A percentile compares a stretch with the other conserved stretches of the same genome.
phyloP scores from a whole-genome alignment of 2,329 filamentous ascomycete genomes.

The Exophiala viscosa region DNA sequence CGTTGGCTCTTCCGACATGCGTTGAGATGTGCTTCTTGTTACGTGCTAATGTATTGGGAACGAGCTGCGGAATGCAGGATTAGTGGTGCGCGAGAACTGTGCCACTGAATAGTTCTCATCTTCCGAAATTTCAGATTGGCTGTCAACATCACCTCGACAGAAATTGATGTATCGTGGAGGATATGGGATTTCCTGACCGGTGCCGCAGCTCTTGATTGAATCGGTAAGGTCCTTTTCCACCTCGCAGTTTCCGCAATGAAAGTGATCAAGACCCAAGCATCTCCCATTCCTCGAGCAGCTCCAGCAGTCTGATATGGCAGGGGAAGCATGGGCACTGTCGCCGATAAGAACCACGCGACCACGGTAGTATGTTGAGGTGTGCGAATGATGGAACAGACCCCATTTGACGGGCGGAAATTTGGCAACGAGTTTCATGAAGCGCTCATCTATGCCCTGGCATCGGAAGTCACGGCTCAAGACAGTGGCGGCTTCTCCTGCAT shows the following conservation, averaged over 20 bases:
- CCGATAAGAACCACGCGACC: no score
- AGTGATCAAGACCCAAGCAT: no score
- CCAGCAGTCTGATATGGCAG: no score
- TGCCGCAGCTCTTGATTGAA: constrained; percentile 87
- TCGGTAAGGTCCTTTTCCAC: constrained; percentile 88
- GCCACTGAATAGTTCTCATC: constrained; percentile 92
- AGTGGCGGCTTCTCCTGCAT: no score
- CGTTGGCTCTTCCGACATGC: constrained; percentile 23
- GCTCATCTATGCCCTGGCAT: no score
- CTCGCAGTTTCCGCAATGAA: constrained; percentile 95
- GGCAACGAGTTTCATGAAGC: no score
- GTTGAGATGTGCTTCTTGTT: constrained; percentile 37
- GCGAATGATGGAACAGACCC: no score
- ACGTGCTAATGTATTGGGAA: constrained; percentile 88
- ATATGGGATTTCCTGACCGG: constrained; percentile 95
- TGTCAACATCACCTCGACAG: constrained; percentile 85
- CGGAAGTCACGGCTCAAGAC: no score
- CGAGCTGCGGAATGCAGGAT: constrained; percentile 90
- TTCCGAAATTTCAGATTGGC: constrained; percentile 75
- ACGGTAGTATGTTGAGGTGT: no score
- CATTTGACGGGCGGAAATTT: no score
- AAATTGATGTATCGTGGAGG: constrained; percentile 99
- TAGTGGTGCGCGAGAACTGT: constrained; percentile 91
- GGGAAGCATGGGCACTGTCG: no score
- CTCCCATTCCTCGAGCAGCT: no score